Conservation (phyloP, 2,329 filamentous ascomycete genomes). For the Alternaria atra region DNA sequence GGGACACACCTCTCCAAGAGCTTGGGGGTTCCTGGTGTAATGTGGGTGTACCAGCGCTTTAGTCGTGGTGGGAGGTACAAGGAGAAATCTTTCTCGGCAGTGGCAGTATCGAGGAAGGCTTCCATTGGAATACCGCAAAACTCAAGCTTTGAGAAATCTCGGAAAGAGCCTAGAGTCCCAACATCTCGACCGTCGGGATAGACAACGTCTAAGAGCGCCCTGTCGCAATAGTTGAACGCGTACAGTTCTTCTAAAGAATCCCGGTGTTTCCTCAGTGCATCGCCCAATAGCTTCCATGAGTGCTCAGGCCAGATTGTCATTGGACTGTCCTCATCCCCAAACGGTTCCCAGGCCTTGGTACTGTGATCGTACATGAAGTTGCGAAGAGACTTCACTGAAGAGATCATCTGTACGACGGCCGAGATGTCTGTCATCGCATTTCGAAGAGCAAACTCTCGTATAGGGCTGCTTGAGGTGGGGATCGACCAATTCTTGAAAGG, state of each 20-base stretch:
- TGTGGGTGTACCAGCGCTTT: neutral
- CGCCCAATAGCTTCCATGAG: conserved; percentile 11
- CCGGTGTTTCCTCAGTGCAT: conserved; percentile 10
- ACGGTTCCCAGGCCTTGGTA: conserved; percentile 9
- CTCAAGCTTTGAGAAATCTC: neutral
- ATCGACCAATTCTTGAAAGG: conserved; percentile 12
- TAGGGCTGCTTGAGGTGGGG: conserved; percentile 4
- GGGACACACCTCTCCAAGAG: neutral
- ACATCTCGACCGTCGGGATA: neutral
- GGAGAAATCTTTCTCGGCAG: neutral
- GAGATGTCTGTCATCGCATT: conserved; percentile 8
- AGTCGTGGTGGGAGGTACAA: neutral
- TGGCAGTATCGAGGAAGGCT: neutral
- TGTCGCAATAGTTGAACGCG: neutral
- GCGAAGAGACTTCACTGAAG: conserved; percentile 10
- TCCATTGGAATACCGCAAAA: neutral
- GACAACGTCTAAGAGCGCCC: neutral
- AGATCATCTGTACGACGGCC: conserved; percentile 9
- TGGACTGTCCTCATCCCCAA: neutral
- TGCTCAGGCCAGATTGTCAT: conserved; percentile 5
- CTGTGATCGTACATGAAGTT: neutral
- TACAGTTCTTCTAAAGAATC: neutral
- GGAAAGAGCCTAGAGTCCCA: conserved; percentile 10
- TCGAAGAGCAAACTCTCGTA: neutral
- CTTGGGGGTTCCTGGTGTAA: neutral